A percentile compares a stretch with the other conserved stretches of the same genome.
Evolutionary conservation across 2,329 filamentous ascomycete species (phyloP).

Genomic region (Talaromyces islandicus): DNA sequence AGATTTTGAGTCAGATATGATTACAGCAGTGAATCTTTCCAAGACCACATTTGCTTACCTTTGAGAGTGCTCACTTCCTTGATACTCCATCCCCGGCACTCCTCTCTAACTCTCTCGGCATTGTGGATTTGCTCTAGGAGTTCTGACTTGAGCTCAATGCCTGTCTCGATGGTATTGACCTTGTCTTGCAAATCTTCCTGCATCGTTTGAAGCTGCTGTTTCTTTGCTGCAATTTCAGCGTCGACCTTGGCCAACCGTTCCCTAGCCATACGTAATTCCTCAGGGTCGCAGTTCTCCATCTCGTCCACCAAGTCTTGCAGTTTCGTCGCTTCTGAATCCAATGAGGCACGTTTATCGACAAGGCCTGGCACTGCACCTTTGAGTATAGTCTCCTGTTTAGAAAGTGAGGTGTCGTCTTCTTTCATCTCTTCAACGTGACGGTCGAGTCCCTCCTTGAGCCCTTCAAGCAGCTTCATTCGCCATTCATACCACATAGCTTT

Average conservation of each 20-base stretch:
- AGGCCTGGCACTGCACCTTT: conserved; percentile 62
- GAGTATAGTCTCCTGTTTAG: conserved; percentile 63
- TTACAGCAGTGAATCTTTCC: not conserved
- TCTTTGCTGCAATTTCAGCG: conserved; percentile 64
- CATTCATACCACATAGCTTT: conserved; percentile 98
- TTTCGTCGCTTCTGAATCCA: conserved; percentile 60
- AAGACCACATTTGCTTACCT: conserved; percentile 45
- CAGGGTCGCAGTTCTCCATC: conserved; percentile 61
- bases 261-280: conserved; percentile 70
- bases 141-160: conserved; percentile 61
- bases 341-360: conserved; percentile 52
- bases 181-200: conserved; percentile 62
- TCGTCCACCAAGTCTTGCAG: conserved; percentile 66
- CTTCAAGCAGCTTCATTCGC: conserved; percentile 81
- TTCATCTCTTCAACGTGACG: conserved; percentile 72
- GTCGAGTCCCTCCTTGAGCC: conserved; percentile 73
- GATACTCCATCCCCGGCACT: conserved; percentile 82
- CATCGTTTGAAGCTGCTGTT: conserved; percentile 59
- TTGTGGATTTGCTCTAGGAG: conserved; percentile 70
- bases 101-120: conserved; percentile 76
- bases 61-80: conserved; percentile 75
- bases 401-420: conserved; percentile 61
- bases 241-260: conserved; percentile 60
- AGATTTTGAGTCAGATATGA: not conserved
- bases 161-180: conserved; percentile 56